Base-by-base conservation (phyloP, 2,329 filamentous ascomycete species). In the Fusarium austroafricanum region DNA sequence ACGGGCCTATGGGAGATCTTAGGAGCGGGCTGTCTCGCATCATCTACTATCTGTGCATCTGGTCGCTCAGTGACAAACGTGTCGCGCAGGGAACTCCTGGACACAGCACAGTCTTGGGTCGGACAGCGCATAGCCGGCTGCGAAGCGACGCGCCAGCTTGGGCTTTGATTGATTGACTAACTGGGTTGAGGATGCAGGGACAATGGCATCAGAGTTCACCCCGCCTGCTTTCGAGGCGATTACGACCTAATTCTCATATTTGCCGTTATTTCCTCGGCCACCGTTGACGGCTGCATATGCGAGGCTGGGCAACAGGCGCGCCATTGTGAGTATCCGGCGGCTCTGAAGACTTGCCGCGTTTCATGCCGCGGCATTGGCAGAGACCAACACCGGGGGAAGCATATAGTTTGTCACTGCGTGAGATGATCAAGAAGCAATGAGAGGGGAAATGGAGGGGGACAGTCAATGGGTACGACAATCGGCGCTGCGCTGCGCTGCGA, bases 11-110 rank as follows among this genome's bases (percentile, higher is more conserved):
- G 26, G 44, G 60, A 55, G 67, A 70, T 65, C 67, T 50, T 68
- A 42, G 52, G 38, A 51, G 60, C 40, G 18, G 58, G 51, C 40
- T 61, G 50, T 45, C 66, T 70, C 58, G 62, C 67, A 70, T 70
- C 55, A 65, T 64, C 52, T 62, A 47, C 21, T 20, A 63, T 59
- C 56, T 72, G 68, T 72, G 71, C 65, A 62, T 57, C 31, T 59
- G 39, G 65, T 60, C 55, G 65, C 55, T 69, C 55, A 68, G 53
- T 54, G 61, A 66, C 45, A 68, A 56, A 59, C 63, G 61, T 71
- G 60, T 67, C 56, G 63, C 56, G 58, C 71, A 73, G 71, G 71
- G 71, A 72, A 68, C 61, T 67, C 65, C 66, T 56, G 56, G 64
- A 21, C 35, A 53, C 28, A 39, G 52, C 35, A 53, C 28, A 39